A percentile compares a stretch with the other conserved stretches of the same genome.
phyloP scores from a whole-genome alignment of 257 asterid genomes.

The Leonotis leonurus region DNA sequence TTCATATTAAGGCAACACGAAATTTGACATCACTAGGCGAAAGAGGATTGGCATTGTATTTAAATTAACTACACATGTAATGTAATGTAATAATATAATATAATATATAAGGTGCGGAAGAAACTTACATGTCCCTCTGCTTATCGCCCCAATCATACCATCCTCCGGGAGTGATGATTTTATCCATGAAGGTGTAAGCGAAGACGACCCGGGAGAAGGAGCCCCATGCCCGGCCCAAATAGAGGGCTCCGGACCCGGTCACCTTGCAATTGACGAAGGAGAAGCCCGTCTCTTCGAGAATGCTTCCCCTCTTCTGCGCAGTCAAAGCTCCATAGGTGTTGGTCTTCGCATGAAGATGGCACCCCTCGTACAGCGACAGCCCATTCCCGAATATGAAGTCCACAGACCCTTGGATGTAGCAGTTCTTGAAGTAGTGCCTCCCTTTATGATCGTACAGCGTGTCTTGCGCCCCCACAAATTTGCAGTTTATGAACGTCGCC shows the following conservation, averaged over 20 bases:
- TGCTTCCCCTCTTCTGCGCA: conserved; percentile 82
- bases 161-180: conserved; percentile 68
- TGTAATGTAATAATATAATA: too few relatives aligned
- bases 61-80: too few relatives aligned
- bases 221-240: conserved; percentile 97
- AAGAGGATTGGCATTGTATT: too few relatives aligned
- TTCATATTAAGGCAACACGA: too few relatives aligned
- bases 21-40: too few relatives aligned
- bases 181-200: conserved; percentile 88
- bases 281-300: conserved; percentile 86
- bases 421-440: conserved; percentile 78
- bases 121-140: conserved; percentile 70
- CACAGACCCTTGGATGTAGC: conserved; percentile 79
- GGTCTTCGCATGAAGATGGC: conserved; percentile 68
- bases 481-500: conserved; percentile 81
- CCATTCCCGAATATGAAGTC: conserved; percentile 63
- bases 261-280: conserved; percentile 77
- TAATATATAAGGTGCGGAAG: too few relatives aligned
- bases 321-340: conserved; percentile 68
- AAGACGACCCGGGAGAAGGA: conserved; percentile 78
- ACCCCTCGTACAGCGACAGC: conserved; percentile 57
- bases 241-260: conserved; percentile 80
- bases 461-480: conserved; percentile 77
- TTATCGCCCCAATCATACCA: conserved; percentile 97
- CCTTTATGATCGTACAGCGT: conserved; percentile 85